phyloP scores from a whole-genome alignment of 2,329 filamentous ascomycete genomes.

The Botrytis sinoallii region DNA sequence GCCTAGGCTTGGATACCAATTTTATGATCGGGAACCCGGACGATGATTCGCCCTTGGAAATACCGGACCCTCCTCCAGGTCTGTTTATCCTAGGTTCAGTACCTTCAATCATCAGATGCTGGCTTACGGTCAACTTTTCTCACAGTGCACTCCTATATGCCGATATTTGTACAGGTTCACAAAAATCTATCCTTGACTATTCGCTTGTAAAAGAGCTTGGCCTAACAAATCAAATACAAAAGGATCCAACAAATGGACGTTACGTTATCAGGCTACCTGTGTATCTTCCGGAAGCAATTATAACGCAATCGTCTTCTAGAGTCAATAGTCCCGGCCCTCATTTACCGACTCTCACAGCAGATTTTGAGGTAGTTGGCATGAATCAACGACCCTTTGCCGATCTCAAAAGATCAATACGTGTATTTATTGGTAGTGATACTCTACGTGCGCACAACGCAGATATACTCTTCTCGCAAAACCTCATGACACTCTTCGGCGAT shows the following conservation, averaged over 20 bases:
- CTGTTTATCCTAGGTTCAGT: constrained; percentile 84
- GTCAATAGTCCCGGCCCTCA: constrained; percentile 71
- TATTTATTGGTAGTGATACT: constrained; percentile 87
- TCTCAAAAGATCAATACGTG: constrained; percentile 66
- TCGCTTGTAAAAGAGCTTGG: constrained; percentile 73
- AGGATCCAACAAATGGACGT: constrained; percentile 58
- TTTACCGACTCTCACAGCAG: constrained; percentile 75
- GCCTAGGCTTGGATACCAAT: constrained; percentile 76
- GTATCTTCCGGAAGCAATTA: constrained; percentile 86
- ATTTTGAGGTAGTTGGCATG: constrained; percentile 69
- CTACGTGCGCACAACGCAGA: constrained; percentile 85
- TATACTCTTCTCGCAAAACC: constrained; percentile 87
- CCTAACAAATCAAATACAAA: constrained; percentile 62
- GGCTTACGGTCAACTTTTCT: constrained; percentile 87
- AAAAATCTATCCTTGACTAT: constrained; percentile 77
- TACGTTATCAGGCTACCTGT: constrained; percentile 74
- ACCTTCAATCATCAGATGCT: constrained; percentile 92
- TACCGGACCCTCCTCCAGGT: constrained; percentile 74
- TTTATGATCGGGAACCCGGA: constrained; percentile 61
- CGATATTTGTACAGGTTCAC: constrained; percentile 87
- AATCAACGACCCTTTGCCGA: constrained; percentile 50
- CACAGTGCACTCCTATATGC: constrained; percentile 88
- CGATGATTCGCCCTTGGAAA: constrained; percentile 67
- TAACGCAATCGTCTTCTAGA: constrained; percentile 71
- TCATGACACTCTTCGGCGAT: constrained; percentile 81